phyloP scores from a whole-genome alignment of 1,284 basidiomycete species.

The Leccinum cinnamomeum region DNA sequence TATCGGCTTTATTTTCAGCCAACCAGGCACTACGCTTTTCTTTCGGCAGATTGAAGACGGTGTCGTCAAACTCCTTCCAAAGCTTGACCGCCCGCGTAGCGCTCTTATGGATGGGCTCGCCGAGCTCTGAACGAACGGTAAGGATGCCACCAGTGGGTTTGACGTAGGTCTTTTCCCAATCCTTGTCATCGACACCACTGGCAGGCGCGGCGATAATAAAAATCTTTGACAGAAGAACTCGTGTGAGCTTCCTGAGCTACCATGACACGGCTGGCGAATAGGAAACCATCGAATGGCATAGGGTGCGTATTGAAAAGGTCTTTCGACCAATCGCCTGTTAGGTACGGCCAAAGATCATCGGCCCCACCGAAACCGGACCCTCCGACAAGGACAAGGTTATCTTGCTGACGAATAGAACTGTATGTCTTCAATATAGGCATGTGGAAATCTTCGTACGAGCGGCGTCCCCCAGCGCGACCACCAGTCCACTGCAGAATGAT shows the following conservation, averaged over 20 bases:
- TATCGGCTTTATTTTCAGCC: constrained; percentile 81
- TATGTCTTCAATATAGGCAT: constrained; percentile 94
- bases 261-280: constrained; percentile 97
- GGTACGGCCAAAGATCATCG: constrained; percentile 96
- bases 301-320: constrained; percentile 81
- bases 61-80: constrained; percentile 98
- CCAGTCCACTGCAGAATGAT: constrained; percentile 99
- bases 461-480: constrained; percentile 96
- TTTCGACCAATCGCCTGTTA: constrained; percentile 94
- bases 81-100: constrained; percentile 95
- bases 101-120: constrained; percentile 99
- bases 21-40: constrained; percentile 94
- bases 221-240: constrained; percentile 89
- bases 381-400: constrained; percentile 88
- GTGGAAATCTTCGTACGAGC: constrained; percentile 98
- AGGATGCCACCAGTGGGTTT: constrained; percentile 96
- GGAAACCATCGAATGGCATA: constrained; percentile 98
- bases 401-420: constrained; percentile 82
- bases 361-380: constrained; percentile 98
- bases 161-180: constrained; percentile 95
- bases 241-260: constrained; percentile 98
- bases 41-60: constrained; percentile 91
- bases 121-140: constrained; percentile 96
- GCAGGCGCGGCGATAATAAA: constrained; percentile 89
- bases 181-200: constrained; percentile 74